These are phyloP conservation scores for Toxicodendron radicans DNA, from an alignment of 345 rosid species.

Conservation along the genomic window DNA sequence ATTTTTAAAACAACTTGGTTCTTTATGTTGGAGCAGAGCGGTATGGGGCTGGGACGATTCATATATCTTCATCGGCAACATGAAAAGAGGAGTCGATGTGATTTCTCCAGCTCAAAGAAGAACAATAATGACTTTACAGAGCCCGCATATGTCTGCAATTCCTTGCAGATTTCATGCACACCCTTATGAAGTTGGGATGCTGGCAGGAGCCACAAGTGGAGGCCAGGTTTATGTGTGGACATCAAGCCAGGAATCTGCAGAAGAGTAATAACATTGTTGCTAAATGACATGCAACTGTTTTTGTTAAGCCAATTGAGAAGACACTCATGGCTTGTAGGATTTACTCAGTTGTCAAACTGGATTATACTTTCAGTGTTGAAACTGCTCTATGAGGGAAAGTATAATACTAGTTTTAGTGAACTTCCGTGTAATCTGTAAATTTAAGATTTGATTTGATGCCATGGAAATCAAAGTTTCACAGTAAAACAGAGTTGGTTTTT, in stretches of 20 bases:
- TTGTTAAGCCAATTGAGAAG: background rate
- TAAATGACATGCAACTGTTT: background rate
- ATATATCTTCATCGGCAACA: slow-evolving; percentile 57
- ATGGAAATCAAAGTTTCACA: too few relatives aligned
- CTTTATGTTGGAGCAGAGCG: slow-evolving; percentile 43
- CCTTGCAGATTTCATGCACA: slow-evolving; percentile 73
- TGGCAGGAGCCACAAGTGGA: slow-evolving; percentile 73
- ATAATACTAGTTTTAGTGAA: too few relatives aligned
- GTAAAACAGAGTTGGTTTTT: too few relatives aligned
- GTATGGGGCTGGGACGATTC: slow-evolving; percentile 97
- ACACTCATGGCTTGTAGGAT: background rate
- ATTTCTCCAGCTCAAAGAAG: slow-evolving; percentile 39
- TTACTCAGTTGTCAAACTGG: background rate
- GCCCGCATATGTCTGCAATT: slow-evolving; percentile 54
- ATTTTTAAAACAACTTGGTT: background rate
- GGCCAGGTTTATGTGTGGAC: slow-evolving; percentile 82
- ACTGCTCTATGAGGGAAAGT: too few relatives aligned
- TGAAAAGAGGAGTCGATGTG: slow-evolving; percentile 63
- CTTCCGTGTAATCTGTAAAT: background rate
- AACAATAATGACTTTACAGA: slow-evolving; percentile 40
- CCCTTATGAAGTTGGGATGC: slow-evolving; percentile 59
- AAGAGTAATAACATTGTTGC: background rate
- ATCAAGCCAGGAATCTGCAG: slow-evolving; percentile 16
- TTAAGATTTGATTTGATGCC: too few relatives aligned
- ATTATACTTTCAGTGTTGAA: background rate